phyloP scores from a whole-genome alignment of 192 early-diverging fungal species.

The Martensiomyces pterosporus region DNA sequence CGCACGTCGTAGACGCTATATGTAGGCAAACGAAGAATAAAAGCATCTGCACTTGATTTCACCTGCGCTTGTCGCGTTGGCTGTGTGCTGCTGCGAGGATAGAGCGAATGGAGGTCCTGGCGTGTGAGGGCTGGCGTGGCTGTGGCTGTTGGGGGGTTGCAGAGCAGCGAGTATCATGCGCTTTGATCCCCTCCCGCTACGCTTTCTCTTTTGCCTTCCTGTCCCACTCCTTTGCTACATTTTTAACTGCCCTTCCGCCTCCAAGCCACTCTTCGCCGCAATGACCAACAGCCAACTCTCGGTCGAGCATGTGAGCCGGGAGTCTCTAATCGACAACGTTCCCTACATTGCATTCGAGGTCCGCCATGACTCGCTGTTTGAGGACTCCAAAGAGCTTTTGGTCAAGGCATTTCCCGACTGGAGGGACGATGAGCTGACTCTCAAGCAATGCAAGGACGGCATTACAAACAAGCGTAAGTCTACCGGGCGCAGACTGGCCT shows the following conservation, averaged over 20 bases:
- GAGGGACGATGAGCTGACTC: constrained; percentile 53
- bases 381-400: constrained; percentile 57
- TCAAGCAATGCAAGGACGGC: constrained; percentile 72
- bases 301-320: constrained; percentile 1
- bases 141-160: too few relatives aligned
- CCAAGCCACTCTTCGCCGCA: neutral
- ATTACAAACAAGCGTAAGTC: constrained; percentile 71
- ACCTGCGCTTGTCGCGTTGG: too few relatives aligned
- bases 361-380: constrained; percentile 55
- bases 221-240: neutral
- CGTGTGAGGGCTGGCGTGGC: too few relatives aligned
- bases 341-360: constrained; percentile 39
- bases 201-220: neutral
- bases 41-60: too few relatives aligned
- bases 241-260: too few relatives aligned
- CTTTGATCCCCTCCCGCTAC: too few relatives aligned
- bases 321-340: constrained; percentile 30
- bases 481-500: too few relatives aligned
- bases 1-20: too few relatives aligned
- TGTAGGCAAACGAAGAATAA: too few relatives aligned
- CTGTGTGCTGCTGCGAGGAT: too few relatives aligned
- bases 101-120: too few relatives aligned
- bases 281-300: constrained; percentile 32
- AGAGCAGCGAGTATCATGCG: too few relatives aligned
- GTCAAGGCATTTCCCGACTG: constrained; percentile 59